Conservation (phyloP, 2,329 filamentous ascomycete species). For the Lachnellula arida region DNA sequence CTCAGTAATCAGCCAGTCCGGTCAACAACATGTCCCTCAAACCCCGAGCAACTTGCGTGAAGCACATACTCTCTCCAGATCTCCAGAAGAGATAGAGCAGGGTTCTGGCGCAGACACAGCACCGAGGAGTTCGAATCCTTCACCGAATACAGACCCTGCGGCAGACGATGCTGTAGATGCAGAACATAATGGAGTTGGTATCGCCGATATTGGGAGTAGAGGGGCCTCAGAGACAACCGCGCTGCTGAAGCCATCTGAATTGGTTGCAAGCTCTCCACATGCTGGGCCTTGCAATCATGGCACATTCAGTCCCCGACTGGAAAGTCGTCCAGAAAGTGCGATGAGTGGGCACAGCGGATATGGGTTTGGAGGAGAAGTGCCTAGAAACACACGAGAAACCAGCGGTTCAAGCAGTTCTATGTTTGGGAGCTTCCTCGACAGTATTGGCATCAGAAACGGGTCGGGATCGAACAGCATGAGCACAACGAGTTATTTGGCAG, state of each 20-base stretch:
- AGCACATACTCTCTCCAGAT: constrained; percentile 17
- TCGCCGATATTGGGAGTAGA: constrained; percentile 7
- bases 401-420: constrained; percentile 17
- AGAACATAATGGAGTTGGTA: constrained; percentile 1
- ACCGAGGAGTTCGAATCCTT: constrained; percentile 20
- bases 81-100: constrained; percentile 12
- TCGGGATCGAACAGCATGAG: constrained; percentile 44
- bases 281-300: constrained; percentile 60
- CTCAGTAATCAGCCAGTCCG: constrained; percentile 1
- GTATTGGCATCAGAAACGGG: constrained; percentile 21
- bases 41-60: constrained; percentile 22
- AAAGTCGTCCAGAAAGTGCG: constrained; percentile 28
- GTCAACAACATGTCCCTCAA: constrained; percentile 17
- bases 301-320: constrained; percentile 67
- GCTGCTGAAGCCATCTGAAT: constrained; percentile 39
- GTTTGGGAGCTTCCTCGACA: constrained; percentile 22
- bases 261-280: constrained; percentile 21
- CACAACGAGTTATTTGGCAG: constrained; percentile 66
- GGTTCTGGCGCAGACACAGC: not conserved
- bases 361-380: constrained; percentile 21
- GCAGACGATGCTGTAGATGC: constrained; percentile 15
- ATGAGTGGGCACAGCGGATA: constrained; percentile 20
- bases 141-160: constrained; percentile 18
- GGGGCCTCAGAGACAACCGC: constrained; percentile 46
- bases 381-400: constrained; percentile 7